Conservation (phyloP, 1,139 yeast species). For the Candida glucosophila region DNA sequence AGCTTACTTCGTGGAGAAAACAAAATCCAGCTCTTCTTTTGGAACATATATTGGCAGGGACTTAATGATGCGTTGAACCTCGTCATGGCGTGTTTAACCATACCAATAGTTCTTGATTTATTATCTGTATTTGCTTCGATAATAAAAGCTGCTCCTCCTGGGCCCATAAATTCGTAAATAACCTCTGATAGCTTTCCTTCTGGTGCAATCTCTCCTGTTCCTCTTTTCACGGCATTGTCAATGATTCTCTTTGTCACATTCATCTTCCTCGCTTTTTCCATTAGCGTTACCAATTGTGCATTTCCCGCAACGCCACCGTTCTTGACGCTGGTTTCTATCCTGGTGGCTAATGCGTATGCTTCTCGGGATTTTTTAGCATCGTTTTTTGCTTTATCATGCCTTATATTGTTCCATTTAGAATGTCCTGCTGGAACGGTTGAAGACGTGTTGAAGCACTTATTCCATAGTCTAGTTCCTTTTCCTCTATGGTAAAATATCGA, state of each 20-base stretch:
- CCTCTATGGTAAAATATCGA: background rate
- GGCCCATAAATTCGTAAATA: conserved; percentile 87
- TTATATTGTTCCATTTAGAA: conserved; percentile 91
- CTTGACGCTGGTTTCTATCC: conserved; percentile 68
- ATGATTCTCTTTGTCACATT: conserved; percentile 80
- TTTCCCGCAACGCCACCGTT: conserved; percentile 51
- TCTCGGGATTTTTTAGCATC: conserved; percentile 71
- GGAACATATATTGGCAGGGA: conserved; percentile 73
- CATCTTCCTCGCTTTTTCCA: conserved; percentile 70
- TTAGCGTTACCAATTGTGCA: conserved; percentile 61
- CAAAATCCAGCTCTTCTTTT: conserved; percentile 64
- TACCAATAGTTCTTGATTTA: conserved; percentile 71
- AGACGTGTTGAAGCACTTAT: background rate
- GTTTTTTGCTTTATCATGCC: conserved; percentile 89
- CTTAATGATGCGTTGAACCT: conserved; percentile 65
- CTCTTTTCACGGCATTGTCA: conserved; percentile 81
- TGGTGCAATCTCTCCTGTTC: conserved; percentile 44
- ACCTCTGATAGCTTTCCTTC: conserved; percentile 30
- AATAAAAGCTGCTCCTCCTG: conserved; percentile 81
- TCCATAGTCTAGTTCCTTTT: background rate
- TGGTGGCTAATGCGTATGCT: conserved; percentile 64
- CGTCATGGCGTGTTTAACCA: conserved; percentile 67
- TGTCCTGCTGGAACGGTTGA: conserved; percentile 50
- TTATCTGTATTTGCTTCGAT: conserved; percentile 86
- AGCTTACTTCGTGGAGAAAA: conserved; percentile 32